Percentiles rank a stretch among this genome's conserved stretches.
These are phyloP conservation scores for Paramecium biaurelia DNA, from an alignment of 73 alveolate species.

Conservation along the genomic window DNA sequence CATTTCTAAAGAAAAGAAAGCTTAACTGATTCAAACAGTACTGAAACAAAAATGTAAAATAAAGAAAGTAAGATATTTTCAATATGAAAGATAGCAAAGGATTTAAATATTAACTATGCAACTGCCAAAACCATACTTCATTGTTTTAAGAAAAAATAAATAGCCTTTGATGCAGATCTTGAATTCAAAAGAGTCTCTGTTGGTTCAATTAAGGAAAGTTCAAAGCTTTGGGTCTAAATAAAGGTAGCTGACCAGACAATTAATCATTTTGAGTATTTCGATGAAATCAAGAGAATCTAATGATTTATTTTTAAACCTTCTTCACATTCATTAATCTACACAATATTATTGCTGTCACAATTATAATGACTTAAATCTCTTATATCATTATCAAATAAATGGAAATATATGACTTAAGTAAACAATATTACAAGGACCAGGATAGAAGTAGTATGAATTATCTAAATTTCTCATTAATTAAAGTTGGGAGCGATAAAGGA, in stretches of 20 bases:
- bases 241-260: neutral
- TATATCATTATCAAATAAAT: neutral
- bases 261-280: neutral
- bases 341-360: neutral
- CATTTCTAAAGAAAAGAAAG: conserved; percentile 41
- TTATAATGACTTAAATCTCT: neutral
- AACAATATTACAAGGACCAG: neutral
- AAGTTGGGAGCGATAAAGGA: neutral
- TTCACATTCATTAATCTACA: neutral
- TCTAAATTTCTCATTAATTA: neutral
- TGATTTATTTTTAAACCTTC: neutral
- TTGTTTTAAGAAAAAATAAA: neutral
- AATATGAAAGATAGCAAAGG: neutral
- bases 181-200: neutral
- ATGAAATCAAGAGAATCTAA: neutral
- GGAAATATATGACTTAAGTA: neutral
- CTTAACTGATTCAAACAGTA: conserved; percentile 28
- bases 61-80: conserved; percentile 30
- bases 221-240: neutral
- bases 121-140: conserved; percentile 45
- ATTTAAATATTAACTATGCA: conserved; percentile 34
- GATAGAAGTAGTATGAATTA: neutral
- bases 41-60: conserved; percentile 15
- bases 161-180: neutral
- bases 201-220: neutral